phyloP scores from a whole-genome alignment of 352 stramenopile species.

The Aphanomyces cochlioides region DNA sequence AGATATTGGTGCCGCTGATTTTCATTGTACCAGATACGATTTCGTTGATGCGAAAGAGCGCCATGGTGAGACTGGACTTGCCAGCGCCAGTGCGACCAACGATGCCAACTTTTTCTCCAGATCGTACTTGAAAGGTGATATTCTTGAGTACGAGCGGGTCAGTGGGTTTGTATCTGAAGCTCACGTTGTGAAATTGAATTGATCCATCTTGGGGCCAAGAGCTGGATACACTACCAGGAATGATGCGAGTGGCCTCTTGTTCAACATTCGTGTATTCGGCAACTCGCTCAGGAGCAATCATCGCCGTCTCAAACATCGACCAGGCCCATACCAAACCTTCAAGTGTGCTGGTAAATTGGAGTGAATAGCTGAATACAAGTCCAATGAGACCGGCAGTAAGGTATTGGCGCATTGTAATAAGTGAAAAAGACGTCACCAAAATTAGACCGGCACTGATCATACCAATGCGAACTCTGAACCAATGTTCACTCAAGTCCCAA shows the following conservation, averaged over 20 bases:
- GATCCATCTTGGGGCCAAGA: conserved; percentile 24
- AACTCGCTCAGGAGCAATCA: conserved; percentile 45
- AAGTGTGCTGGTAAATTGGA: not conserved
- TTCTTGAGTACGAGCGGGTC: conserved; percentile 39
- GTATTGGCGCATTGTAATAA: not conserved
- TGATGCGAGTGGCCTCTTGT: conserved; percentile 20
- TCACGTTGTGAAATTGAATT: conserved; percentile 20
- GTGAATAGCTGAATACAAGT: conserved; percentile 23
- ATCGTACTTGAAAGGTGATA: conserved; percentile 15
- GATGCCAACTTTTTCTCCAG: conserved; percentile 61
- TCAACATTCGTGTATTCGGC: conserved; percentile 43
- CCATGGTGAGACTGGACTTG: conserved; percentile 66
- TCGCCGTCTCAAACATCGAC: conserved; percentile 38
- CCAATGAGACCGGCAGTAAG: conserved; percentile 5
- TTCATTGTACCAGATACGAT: conserved; percentile 56
- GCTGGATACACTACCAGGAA: conserved; percentile 14
- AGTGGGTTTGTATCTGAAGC: conserved; percentile 31
- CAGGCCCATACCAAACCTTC: conserved; percentile 30
- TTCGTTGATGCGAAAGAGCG: conserved; percentile 77
- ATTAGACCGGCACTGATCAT: conserved; percentile 38
- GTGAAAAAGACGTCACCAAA: conserved; percentile 26
- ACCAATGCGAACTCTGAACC: conserved; percentile 47
- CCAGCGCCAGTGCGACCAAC: conserved; percentile 72
- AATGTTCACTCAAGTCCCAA: conserved; percentile 37
- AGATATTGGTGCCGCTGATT: conserved; percentile 71